Percentiles rank a stretch among this genome's conserved stretches.
Conservation (phyloP, 2,329 filamentous ascomycete species). For the Aspergillus versicolor region DNA sequence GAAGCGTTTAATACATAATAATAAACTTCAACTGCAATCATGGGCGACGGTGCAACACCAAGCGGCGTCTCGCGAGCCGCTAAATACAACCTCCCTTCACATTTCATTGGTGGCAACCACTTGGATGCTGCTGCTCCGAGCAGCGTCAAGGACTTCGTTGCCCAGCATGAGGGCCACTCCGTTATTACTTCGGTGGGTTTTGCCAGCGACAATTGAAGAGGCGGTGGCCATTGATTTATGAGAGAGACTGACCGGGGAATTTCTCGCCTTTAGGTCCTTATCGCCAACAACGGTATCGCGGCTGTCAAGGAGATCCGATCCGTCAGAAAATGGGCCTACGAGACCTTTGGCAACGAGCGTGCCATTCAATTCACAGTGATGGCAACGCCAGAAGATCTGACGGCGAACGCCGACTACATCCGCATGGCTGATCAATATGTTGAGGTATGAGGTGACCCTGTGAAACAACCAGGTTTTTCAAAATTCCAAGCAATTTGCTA, state of each 20-base stretch:
- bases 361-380: constrained; percentile 99
- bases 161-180: constrained; percentile 85
- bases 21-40: constrained; percentile 29
- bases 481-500: neutral
- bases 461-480: neutral
- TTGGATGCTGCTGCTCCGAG: constrained; percentile 77
- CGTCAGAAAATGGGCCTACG: constrained; percentile 99
- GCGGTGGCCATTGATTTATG: neutral
- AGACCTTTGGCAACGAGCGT: constrained; percentile 96
- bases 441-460: constrained; percentile 55
- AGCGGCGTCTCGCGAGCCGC: constrained; percentile 67
- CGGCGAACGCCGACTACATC: constrained; percentile 98
- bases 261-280: constrained; percentile 69
- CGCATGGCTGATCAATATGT: constrained; percentile 99
- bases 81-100: constrained; percentile 78
- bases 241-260: neutral
- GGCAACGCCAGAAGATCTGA: constrained; percentile 96
- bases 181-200: constrained; percentile 91
- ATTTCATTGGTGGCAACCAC: constrained; percentile 96
- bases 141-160: constrained; percentile 95
- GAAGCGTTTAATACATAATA: constrained; percentile 27
- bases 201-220: neutral
- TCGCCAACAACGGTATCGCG: constrained; percentile 99
- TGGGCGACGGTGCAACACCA: constrained; percentile 44
- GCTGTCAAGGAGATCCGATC: constrained; percentile 99